Conservation (phyloP, 2,329 filamentous ascomycete species). For the Septoria petroselini region DNA sequence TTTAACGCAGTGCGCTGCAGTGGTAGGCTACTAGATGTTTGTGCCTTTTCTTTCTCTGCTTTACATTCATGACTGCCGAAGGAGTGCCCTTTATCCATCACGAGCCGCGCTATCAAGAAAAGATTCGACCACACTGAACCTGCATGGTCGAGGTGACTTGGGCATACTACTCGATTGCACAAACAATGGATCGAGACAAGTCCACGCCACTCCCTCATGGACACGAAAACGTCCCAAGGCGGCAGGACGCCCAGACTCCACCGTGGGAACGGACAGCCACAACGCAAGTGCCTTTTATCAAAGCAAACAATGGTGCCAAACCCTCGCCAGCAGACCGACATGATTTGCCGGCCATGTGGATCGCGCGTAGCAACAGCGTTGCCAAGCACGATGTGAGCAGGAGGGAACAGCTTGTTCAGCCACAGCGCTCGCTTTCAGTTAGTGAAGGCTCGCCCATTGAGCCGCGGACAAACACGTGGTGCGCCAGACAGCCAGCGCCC, state of each 20-base stretch:
- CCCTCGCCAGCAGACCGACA: conserved; percentile 1
- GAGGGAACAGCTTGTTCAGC: not conserved
- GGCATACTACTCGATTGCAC: not conserved
- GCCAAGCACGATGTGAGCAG: not conserved
- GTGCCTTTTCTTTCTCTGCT: too few species aligned
- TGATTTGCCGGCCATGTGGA: not conserved
- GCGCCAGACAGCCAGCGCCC: not conserved
- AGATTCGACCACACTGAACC: not conserved
- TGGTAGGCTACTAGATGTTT: too few species aligned
- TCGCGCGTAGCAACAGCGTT: conserved; percentile 1
- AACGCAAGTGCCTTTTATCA: conserved; percentile 5
- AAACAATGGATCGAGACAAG: not conserved
- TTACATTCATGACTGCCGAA: too few species aligned
- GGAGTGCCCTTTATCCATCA: too few species aligned
- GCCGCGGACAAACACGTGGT: not conserved
- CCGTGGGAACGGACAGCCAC: conserved; percentile 5
- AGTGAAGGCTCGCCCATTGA: not conserved
- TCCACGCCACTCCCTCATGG: not conserved
- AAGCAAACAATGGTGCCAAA: not conserved
- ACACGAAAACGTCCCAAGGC: not conserved
- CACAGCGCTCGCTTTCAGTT: not conserved
- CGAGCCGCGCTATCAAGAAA: not conserved
- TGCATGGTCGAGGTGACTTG: not conserved
- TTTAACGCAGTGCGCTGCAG: too few species aligned
- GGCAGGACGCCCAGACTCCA: conserved; percentile 1